Evolutionary conservation across 1,284 basidiomycete species (phyloP), one percentile per base, ranked within the genome.

Genomic region (Cryptococcus sp.): DNA sequence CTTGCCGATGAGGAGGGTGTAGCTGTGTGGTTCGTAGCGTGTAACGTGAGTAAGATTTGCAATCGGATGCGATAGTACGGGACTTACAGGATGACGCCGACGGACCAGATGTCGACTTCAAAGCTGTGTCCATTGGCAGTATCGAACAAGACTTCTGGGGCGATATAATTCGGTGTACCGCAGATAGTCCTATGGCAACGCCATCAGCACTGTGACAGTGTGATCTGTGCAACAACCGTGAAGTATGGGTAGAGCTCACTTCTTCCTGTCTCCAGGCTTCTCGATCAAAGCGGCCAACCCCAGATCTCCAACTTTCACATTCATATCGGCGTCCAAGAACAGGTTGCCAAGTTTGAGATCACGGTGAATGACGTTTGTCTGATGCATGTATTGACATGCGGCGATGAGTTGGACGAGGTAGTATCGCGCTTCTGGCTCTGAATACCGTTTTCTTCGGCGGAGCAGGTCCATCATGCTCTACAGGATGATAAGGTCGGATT

Each of bases 121-220:
- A 97, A 99, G 74, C 91, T 93, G 79, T 99, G 95, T 0, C 95
- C 93, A 67, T 93, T 94, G 25, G 88, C 91, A 46, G 90, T 91
- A 76, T 97, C 93, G 76, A 97, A 98, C 60, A 99, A 81, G 38
- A 99, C 93, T 76, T 99, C 95, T 0, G 95, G 96, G 0, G 96
- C 96, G 66, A 99, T 98, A 77, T 99, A 98, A 77, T 99, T 98
- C 1, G 95, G 96, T 1, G 95, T 99, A 6, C 95, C 96, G 70
- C 95, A 98, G 50, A 98, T 95, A 0, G 95, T 99, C 71, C 83
- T 85, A 61, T 23, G 2, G 23, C 8, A 35, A 35, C 7, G 8
- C 8, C 30, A 35, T 35, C 8, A 35, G 30, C 30, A 35, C 13
- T 35, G 30, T 2, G 27, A 5, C 10, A 10, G 10, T 30, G 10